Evolutionary conservation across 169 alveolate species (phyloP).

Genomic region (Cyclospora cayetanensis): DNA sequence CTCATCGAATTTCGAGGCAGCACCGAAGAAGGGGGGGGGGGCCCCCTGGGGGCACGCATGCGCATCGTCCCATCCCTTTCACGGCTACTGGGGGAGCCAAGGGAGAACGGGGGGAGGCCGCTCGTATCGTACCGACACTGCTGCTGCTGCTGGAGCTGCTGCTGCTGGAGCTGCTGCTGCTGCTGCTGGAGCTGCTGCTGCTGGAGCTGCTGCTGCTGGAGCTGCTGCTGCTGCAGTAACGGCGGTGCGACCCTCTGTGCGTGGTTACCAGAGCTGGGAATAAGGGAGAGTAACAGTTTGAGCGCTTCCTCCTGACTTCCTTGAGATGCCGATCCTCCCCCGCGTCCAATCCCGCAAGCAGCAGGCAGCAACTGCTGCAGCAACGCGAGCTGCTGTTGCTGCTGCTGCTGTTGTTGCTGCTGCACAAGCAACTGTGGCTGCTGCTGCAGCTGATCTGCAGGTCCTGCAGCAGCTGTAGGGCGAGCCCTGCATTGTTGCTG

Average conservation of each 20-base stretch:
- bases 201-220: neutral
- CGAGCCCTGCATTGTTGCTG: no score
- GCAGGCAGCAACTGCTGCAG: conserved; percentile 51
- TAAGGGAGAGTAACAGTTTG: conserved; percentile 47
- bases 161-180: conserved; percentile 34
- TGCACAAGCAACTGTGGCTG: conserved; percentile 20
- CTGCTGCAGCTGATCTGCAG: conserved; percentile 56
- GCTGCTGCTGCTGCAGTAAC: conserved; percentile 63
- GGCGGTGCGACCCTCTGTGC: no score
- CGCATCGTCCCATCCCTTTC: conserved; percentile 27
- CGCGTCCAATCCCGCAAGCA: neutral
- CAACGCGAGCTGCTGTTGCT: conserved; percentile 39
- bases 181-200: conserved; percentile 46
- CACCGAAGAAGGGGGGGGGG: neutral
- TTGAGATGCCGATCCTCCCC: conserved; percentile 18
- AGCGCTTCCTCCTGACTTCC: conserved; percentile 8
- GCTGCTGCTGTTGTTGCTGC: conserved; percentile 42
- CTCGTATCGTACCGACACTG: neutral
- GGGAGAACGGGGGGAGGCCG: neutral
- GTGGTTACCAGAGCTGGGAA: conserved; percentile 5
- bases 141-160: conserved; percentile 39
- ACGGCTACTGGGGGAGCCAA: neutral
- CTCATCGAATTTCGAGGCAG: conserved; percentile 34
- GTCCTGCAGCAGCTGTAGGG: no score
- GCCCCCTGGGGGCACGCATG: conserved; percentile 28